Evolutionary conservation across 2,329 filamentous ascomycete species (phyloP).

Genomic region (Amesomyces nigricolor): DNA sequence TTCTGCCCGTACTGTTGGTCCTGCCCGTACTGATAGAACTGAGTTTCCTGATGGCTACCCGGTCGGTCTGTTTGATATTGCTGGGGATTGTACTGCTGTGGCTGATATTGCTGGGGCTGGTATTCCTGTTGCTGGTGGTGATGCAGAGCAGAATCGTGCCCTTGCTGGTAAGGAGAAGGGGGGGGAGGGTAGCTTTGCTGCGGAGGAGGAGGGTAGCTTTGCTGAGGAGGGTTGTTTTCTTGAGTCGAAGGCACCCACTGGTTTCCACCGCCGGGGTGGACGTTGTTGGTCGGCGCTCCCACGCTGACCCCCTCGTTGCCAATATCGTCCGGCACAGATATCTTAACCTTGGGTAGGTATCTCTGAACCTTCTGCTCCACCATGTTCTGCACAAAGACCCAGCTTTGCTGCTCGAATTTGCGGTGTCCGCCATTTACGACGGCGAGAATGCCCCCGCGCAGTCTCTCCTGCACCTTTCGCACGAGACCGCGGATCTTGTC

Average conservation of each 20-base stretch:
- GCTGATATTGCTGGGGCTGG: constrained; percentile 13
- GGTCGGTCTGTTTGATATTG: constrained; percentile 15
- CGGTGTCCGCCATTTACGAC: constrained; percentile 43
- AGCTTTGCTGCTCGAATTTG: constrained; percentile 42
- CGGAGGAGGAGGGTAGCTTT: constrained; percentile 20
- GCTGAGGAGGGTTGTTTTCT: constrained; percentile 5
- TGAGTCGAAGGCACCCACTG: constrained; percentile 26
- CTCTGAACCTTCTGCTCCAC: constrained; percentile 43
- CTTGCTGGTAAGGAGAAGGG: constrained; percentile 27
- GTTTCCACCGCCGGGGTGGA: constrained; percentile 32
- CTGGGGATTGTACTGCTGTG: constrained; percentile 20
- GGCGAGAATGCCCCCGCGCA: constrained; percentile 40
- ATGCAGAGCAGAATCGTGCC: constrained; percentile 26
- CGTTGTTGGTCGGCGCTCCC: constrained; percentile 32
- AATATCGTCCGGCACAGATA: constrained; percentile 42
- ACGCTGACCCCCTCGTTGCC: constrained; percentile 43
- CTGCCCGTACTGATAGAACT: constrained; percentile 20
- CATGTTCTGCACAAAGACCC: constrained; percentile 42
- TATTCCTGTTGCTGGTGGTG: constrained; percentile 22
- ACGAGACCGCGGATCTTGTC: constrained; percentile 40
- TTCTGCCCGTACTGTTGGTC: constrained; percentile 29
- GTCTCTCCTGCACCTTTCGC: constrained; percentile 41
- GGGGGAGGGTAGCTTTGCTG: constrained; percentile 21
- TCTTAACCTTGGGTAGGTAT: constrained; percentile 42
- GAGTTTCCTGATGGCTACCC: constrained; percentile 25